Conservation (phyloP, 2,329 filamentous ascomycete species). For the Pseudopithomyces chartarum region DNA sequence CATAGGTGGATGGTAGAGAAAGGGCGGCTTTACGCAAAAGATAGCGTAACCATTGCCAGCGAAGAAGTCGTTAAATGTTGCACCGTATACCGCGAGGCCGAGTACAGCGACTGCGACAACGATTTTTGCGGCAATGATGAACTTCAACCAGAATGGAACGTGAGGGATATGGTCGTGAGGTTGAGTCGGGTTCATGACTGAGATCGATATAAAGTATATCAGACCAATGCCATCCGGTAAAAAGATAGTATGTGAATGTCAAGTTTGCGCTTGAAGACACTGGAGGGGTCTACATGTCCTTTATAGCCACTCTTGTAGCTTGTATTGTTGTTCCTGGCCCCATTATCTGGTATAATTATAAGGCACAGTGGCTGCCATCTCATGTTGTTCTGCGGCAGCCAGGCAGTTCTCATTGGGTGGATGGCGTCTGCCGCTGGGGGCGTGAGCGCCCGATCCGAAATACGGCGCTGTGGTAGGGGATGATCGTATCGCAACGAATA, state of each 20-base stretch:
- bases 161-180: conserved; percentile 6
- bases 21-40: conserved; percentile 5
- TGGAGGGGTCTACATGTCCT: too few species aligned
- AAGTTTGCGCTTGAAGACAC: too few species aligned
- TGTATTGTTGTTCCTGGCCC: neutral
- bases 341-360: neutral
- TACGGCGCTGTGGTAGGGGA: neutral
- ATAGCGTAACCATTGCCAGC: conserved; percentile 12
- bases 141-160: conserved; percentile 5
- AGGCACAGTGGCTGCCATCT: neutral
- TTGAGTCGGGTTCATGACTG: neutral
- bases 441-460: neutral
- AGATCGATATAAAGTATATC: neutral
- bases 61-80: conserved; percentile 12
- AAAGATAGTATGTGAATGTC: too few species aligned
- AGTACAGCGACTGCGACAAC: conserved; percentile 8
- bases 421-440: neutral
- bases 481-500: neutral
- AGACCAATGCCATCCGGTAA: too few species aligned
- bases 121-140: conserved; percentile 8
- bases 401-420: neutral
- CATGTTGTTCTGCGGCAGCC: neutral
- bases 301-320: neutral
- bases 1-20: neutral
- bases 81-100: conserved; percentile 10